These are phyloP conservation scores for Ormosia emarginata DNA, from an alignment of 306 rosid species.

Conservation along the genomic window DNA sequence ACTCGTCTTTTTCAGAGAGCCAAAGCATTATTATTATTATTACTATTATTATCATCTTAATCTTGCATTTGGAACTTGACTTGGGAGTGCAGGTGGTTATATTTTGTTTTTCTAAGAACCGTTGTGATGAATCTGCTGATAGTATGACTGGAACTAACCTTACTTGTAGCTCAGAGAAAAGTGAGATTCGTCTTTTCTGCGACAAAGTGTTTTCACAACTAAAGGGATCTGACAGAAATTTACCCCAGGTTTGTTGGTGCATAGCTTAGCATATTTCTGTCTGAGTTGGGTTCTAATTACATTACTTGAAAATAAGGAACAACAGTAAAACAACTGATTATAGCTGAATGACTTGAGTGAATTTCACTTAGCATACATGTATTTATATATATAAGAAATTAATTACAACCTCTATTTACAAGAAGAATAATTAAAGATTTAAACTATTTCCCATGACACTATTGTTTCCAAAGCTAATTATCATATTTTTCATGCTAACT, in stretches of 20 bases:
- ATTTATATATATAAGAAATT: too few relatives aligned
- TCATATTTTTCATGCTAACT: too few relatives aligned
- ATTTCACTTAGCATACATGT: too few relatives aligned
- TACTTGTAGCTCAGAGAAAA: conserved; percentile 94
- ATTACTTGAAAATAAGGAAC: too few relatives aligned
- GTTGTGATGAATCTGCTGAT: conserved; percentile 91
- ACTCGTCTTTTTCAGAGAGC: background rate
- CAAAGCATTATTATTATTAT: background rate
- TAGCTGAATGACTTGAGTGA: too few relatives aligned
- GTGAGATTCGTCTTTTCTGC: conserved; percentile 91
- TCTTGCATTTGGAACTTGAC: conserved; percentile 25
- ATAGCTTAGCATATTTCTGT: conserved; percentile 1
- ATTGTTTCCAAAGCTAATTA: too few relatives aligned
- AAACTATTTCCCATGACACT: too few relatives aligned
- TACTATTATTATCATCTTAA: too few relatives aligned
- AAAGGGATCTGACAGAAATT: conserved; percentile 90
- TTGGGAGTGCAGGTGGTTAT: conserved; percentile 66
- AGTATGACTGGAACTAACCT: conserved; percentile 66
- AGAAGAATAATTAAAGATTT: too few relatives aligned
- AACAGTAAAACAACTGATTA: too few relatives aligned
- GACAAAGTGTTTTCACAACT: conserved; percentile 93
- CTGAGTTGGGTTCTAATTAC: conserved; percentile 12
- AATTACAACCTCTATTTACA: too few relatives aligned
- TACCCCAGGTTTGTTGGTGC: conserved; percentile 78
- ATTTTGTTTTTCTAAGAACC: conserved; percentile 96